phyloP scores from a whole-genome alignment of 345 rosid species.

The sweet orange (Citrus sinensis) region DNA sequence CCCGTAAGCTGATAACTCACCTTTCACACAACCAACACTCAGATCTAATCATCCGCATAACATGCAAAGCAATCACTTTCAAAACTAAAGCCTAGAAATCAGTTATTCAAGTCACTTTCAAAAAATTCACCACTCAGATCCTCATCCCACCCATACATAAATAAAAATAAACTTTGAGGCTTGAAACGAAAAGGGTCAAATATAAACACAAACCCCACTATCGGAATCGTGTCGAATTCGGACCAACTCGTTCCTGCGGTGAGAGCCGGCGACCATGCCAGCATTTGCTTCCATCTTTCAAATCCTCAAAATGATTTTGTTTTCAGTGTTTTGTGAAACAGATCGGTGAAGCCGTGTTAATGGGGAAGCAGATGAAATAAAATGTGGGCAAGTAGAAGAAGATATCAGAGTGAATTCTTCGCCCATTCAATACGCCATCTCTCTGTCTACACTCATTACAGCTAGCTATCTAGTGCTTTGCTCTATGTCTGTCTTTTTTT shows the following conservation, averaged over 20 bases:
- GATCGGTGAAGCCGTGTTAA: constrained; percentile 4
- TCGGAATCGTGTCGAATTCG: constrained; percentile 98
- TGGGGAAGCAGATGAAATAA: constrained; percentile 7
- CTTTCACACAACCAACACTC: constrained; percentile 3
- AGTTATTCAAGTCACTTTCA: constrained; percentile 8
- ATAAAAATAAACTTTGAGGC: background rate
- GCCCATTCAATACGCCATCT: constrained; percentile 65
- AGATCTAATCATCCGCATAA: constrained; percentile 10
- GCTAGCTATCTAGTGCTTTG: background rate
- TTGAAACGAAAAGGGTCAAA: background rate
- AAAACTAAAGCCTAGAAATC: background rate
- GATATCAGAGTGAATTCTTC: constrained; percentile 10
- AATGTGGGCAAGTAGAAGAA: background rate
- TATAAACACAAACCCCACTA: constrained; percentile 68
- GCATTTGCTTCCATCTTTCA: constrained; percentile 81
- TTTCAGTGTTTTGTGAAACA: background rate
- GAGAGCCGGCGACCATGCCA: constrained; percentile 98
- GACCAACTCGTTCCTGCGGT: constrained; percentile 93
- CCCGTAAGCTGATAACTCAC: constrained; percentile 5
- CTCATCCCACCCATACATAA: background rate
- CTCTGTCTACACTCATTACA: constrained; percentile 16
- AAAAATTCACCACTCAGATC: constrained; percentile 21
- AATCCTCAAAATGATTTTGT: constrained; percentile 7
- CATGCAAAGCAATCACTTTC: constrained; percentile 3
- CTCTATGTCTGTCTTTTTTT: constrained; percentile 31